These are phyloP conservation scores for Tremellales sp. DNA, from an alignment of 1,284 basidiomycete genomes.

Conservation along the genomic window DNA sequence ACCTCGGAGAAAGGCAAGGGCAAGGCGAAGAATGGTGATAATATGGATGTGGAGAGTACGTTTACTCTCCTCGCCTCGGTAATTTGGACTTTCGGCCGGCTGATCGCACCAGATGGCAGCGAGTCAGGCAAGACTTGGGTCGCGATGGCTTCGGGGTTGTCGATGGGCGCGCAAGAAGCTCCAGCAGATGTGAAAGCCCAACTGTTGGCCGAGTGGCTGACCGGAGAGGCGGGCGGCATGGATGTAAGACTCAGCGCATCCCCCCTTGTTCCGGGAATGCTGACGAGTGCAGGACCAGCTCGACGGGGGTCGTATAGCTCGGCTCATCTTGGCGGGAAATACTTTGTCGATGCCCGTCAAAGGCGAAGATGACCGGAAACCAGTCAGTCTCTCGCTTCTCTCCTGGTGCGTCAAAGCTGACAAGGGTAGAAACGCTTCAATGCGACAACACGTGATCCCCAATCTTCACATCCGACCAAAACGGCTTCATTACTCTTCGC, in stretches of 20 bases:
- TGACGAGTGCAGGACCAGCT: slow-evolving; percentile 54
- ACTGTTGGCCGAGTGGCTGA: slow-evolving; percentile 79
- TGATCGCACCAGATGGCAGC: slow-evolving; percentile 13
- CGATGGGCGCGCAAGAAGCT: slow-evolving; percentile 55
- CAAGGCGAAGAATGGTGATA: slow-evolving; percentile 42
- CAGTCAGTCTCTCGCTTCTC: slow-evolving; percentile 51
- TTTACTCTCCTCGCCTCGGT: neutral
- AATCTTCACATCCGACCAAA: slow-evolving; percentile 69
- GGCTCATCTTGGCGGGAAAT: slow-evolving; percentile 82
- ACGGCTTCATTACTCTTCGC: slow-evolving; percentile 66
- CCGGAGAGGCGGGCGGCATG: slow-evolving; percentile 71
- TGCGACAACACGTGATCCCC: slow-evolving; percentile 44
- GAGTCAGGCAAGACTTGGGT: slow-evolving; percentile 63
- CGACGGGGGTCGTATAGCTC: slow-evolving; percentile 66
- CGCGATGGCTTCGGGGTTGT: slow-evolving; percentile 80
- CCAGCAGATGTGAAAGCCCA: slow-evolving; percentile 68
- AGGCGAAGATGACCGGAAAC: slow-evolving; percentile 54
- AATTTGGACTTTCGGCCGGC: slow-evolving; percentile 1
- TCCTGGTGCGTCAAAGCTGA: neutral
- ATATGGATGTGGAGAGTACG: slow-evolving; percentile 26
- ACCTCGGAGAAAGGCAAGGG: slow-evolving; percentile 46
- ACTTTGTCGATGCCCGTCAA: slow-evolving; percentile 61
- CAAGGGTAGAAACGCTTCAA: slow-evolving; percentile 51
- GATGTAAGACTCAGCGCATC: slow-evolving; percentile 49
- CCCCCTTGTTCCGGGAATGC: neutral